Percentiles rank a stretch among this genome's conserved stretches.
Evolutionary conservation across 495 filamentous ascomycete genomes (phyloP).

Genomic region (Terfezia boudieri): DNA sequence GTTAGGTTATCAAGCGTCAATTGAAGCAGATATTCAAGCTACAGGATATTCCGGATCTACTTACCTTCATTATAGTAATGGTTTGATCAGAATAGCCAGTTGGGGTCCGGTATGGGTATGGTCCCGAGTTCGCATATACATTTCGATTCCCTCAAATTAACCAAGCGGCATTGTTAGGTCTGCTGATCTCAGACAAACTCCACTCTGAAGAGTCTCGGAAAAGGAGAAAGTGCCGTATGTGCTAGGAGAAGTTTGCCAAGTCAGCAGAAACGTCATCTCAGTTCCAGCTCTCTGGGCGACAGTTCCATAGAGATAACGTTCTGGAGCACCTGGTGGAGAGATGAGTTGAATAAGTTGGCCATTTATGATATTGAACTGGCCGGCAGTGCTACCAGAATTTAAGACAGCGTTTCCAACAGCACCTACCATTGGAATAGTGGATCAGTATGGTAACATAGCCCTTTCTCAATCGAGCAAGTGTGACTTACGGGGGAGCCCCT

Average conservation of each 20-base stretch:
- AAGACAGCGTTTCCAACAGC: constrained; percentile 28
- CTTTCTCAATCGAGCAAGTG: not conserved
- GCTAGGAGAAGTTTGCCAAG: constrained; percentile 30
- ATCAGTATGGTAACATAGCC: constrained; percentile 11
- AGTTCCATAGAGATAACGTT: constrained; percentile 21
- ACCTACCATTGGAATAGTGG: constrained; percentile 17
- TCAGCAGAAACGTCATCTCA: constrained; percentile 17
- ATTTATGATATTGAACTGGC: constrained; percentile 34
- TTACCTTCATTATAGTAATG: constrained; percentile 17
- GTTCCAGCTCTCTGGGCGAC: constrained; percentile 13
- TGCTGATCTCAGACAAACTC: constrained; percentile 24
- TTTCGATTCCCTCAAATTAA: constrained; percentile 31
- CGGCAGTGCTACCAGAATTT: constrained; percentile 31
- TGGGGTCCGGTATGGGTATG: constrained; percentile 35
- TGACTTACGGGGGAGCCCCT: constrained; percentile 17
- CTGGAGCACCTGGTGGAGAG: constrained; percentile 7
- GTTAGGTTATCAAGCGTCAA: not conserved
- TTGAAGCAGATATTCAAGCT: not conserved
- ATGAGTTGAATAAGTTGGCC: constrained; percentile 34
- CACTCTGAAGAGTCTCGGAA: constrained; percentile 33
- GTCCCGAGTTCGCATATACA: constrained; percentile 36
- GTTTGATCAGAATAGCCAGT: constrained; percentile 37
- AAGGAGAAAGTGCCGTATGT: constrained; percentile 35
- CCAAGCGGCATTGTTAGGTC: constrained; percentile 36
- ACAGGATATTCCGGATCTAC: constrained; percentile 1